Conservation (phyloP, 495 filamentous ascomycete species). For the Aspergillus sparsus region DNA sequence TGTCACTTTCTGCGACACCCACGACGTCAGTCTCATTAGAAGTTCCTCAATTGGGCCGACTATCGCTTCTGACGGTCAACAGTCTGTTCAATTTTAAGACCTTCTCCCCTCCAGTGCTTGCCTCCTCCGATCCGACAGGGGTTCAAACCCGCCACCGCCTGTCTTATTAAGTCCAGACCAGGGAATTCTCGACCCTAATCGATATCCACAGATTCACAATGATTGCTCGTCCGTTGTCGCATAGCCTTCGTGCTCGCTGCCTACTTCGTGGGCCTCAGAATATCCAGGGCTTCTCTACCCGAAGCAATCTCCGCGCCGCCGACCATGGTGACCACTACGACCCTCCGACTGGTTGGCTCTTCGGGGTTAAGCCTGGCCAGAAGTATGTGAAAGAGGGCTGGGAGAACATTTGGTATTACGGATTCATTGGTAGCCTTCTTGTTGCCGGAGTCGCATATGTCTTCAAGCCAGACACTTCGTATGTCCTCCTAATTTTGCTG, state of each 20-base stretch:
- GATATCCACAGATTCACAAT: slow-evolving; percentile 36
- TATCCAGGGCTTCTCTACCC: slow-evolving; percentile 46
- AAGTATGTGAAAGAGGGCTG: slow-evolving; percentile 95
- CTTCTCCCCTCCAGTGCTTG: slow-evolving; percentile 10
- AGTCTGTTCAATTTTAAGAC: slow-evolving; percentile 9
- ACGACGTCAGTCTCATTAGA: slow-evolving; percentile 28
- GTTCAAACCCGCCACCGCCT: slow-evolving; percentile 27
- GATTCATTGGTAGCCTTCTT: slow-evolving; percentile 81
- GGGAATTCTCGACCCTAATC: slow-evolving; percentile 12
- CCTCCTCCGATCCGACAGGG: slow-evolving; percentile 21
- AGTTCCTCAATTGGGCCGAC: slow-evolving; percentile 27
- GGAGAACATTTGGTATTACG: slow-evolving; percentile 86
- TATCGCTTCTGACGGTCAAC: slow-evolving; percentile 21
- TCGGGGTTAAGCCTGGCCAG: slow-evolving; percentile 86
- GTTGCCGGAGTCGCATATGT: slow-evolving; percentile 81
- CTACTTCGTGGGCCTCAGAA: slow-evolving; percentile 42
- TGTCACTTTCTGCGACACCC: slow-evolving; percentile 24
- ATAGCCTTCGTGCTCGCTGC: slow-evolving; percentile 46
- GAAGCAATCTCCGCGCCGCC: slow-evolving; percentile 44
- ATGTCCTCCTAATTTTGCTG: slow-evolving; percentile 45
- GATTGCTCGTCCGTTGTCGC: slow-evolving; percentile 44
- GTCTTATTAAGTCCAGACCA: slow-evolving; percentile 16
- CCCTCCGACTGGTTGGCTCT: slow-evolving; percentile 87
- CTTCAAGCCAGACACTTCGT: slow-evolving; percentile 99
- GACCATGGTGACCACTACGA: slow-evolving; percentile 82